Conservation (phyloP, 2,329 filamentous ascomycete genomes). For the Pezicula neosporulosa region DNA sequence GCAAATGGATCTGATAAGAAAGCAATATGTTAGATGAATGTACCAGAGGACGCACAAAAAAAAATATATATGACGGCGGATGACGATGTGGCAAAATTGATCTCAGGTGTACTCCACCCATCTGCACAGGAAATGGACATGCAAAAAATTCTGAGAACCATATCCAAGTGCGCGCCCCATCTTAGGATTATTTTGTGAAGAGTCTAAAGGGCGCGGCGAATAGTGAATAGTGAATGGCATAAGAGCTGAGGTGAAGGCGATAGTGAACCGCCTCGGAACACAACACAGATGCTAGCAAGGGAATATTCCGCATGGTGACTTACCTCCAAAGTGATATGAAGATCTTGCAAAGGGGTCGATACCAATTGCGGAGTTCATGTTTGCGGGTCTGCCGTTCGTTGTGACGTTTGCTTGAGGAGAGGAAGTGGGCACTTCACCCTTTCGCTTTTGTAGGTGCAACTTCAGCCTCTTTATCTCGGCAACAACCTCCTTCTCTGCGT, state of each 20-base stretch:
- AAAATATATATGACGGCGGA: background rate
- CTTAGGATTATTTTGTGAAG: no score
- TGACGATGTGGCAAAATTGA: background rate
- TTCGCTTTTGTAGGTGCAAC: constrained; percentile 10
- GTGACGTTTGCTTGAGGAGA: background rate
- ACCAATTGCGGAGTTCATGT: background rate
- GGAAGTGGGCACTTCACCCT: constrained; percentile 1
- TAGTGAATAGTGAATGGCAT: no score
- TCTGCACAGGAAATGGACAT: no score
- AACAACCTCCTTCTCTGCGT: constrained; percentile 19
- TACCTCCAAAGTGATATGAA: background rate
- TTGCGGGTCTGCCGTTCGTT: background rate
- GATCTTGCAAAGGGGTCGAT: background rate
- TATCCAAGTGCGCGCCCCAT: no score
- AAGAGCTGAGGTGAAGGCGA: no score
- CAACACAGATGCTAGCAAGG: background rate
- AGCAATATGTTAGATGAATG: background rate
- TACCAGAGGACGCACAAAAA: background rate
- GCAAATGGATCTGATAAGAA: background rate
- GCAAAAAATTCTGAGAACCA: no score
- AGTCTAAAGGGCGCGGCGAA: no score
- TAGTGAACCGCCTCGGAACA: background rate
- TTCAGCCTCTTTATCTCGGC: constrained; percentile 31
- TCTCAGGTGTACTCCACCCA: no score
- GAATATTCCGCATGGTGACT: background rate